phyloP scores from a whole-genome alignment of 495 filamentous ascomycete species.

The Cetradonia linearis region DNA sequence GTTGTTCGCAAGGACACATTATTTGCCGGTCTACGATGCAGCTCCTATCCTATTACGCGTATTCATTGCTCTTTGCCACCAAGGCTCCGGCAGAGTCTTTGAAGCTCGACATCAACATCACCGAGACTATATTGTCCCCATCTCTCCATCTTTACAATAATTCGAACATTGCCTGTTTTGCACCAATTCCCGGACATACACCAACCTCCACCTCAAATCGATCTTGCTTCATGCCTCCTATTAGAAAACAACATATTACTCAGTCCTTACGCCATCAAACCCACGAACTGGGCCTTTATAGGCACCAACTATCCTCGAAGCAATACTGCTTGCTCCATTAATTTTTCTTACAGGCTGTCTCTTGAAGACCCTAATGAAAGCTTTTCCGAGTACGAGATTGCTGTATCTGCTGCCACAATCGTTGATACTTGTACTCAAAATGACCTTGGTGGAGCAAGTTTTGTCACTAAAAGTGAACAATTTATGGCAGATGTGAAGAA shows the following conservation, averaged over 20 bases:
- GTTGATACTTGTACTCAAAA: neutral
- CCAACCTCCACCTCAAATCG: neutral
- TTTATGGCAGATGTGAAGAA: too few species aligned
- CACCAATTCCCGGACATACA: neutral
- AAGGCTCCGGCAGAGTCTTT: neutral
- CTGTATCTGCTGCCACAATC: neutral
- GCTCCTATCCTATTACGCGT: neutral
- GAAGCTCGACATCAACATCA: neutral
- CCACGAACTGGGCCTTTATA: neutral
- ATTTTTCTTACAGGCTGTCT: neutral
- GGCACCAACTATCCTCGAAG: neutral
- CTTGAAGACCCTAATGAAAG: neutral
- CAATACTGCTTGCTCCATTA: neutral
- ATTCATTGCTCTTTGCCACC: neutral
- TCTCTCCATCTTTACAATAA: neutral
- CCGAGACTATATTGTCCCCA: neutral
- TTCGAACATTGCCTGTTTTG: neutral
- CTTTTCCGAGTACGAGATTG: neutral
- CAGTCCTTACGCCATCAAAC: neutral
- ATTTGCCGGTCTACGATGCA: neutral
- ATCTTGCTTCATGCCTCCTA: neutral
- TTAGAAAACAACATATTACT: neutral
- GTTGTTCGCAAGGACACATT: neutral
- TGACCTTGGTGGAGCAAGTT: neutral
- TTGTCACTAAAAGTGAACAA: neutral